Evolutionary conservation across 495 filamentous ascomycete genomes (phyloP).

Genomic region (Halenospora varia): DNA sequence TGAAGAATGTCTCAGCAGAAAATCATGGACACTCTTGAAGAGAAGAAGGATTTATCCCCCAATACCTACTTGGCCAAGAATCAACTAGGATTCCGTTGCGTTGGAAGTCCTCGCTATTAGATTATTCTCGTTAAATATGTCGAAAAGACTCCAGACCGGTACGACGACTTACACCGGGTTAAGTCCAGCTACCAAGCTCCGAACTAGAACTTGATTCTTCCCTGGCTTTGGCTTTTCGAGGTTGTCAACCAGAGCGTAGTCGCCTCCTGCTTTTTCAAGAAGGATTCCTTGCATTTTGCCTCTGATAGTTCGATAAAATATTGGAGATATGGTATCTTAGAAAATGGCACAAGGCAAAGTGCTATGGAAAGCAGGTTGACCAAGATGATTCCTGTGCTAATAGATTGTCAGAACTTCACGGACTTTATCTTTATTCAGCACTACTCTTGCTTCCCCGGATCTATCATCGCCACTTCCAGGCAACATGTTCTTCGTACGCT

Average conservation of each 20-base stretch:
- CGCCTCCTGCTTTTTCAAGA: constrained; percentile 16
- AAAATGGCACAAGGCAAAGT: no score
- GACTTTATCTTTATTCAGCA: not conserved
- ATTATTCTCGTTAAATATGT: not conserved
- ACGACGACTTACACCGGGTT: constrained; percentile 30
- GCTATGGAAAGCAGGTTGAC: no score
- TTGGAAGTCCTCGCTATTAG: constrained; percentile 22
- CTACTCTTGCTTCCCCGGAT: not conserved
- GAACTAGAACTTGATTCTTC: constrained; percentile 29
- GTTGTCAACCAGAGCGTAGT: constrained; percentile 19
- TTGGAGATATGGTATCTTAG: no score
- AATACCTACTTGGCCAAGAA: constrained; percentile 25
- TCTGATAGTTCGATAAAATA: not conserved
- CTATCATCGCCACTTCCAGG: not conserved
- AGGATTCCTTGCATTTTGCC: constrained; percentile 30
- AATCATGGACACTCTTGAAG: no score
- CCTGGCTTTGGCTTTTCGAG: constrained; percentile 25
- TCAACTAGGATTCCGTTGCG: constrained; percentile 20
- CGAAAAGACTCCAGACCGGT: not conserved
- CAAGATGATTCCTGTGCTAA: no score
- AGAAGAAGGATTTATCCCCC: no score
- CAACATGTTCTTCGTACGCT: not conserved
- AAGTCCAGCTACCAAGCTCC: constrained; percentile 28
- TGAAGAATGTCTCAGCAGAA: no score
- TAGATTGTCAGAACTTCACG: not conserved